Percentiles rank a stretch among this genome's conserved stretches.
phyloP scores from a whole-genome alignment of 2,329 filamentous ascomycete species.

The Phoma sp. region DNA sequence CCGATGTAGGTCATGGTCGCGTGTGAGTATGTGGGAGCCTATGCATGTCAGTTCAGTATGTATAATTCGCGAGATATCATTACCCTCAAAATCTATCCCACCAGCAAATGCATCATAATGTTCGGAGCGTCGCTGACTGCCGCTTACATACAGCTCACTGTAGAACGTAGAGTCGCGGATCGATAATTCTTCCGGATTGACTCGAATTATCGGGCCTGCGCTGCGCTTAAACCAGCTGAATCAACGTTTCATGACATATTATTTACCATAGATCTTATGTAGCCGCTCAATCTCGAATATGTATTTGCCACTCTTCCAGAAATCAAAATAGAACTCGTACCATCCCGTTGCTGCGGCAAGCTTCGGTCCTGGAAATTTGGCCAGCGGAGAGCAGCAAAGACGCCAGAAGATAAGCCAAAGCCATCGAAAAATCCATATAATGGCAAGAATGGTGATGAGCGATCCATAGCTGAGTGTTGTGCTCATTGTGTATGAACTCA shows the following conservation, averaged over 20 bases:
- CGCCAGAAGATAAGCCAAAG: background rate
- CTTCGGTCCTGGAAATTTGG: background rate
- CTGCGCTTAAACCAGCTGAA: too few species aligned
- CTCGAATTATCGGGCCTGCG: background rate
- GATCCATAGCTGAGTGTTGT: background rate
- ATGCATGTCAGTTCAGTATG: background rate
- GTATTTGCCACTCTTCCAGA: background rate
- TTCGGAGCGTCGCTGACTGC: background rate
- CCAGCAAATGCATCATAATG: background rate
- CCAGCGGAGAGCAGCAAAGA: background rate
- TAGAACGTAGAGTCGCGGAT: background rate
- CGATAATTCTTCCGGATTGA: background rate
- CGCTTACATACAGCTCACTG: background rate
- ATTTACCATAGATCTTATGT: background rate
- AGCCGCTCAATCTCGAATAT: background rate
- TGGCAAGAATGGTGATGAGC: background rate
- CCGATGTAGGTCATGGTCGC: background rate
- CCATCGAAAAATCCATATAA: background rate
- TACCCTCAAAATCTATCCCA: background rate
- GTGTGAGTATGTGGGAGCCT: background rate
- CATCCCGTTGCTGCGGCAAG: conserved; percentile 1
- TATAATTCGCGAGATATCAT: background rate
- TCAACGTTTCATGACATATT: background rate
- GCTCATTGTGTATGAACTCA: background rate
- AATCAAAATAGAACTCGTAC: conserved; percentile 4